Evolutionary conservation across 768 basidiomycete genomes (phyloP).

Genomic region (Hortiboletus campestris): DNA sequence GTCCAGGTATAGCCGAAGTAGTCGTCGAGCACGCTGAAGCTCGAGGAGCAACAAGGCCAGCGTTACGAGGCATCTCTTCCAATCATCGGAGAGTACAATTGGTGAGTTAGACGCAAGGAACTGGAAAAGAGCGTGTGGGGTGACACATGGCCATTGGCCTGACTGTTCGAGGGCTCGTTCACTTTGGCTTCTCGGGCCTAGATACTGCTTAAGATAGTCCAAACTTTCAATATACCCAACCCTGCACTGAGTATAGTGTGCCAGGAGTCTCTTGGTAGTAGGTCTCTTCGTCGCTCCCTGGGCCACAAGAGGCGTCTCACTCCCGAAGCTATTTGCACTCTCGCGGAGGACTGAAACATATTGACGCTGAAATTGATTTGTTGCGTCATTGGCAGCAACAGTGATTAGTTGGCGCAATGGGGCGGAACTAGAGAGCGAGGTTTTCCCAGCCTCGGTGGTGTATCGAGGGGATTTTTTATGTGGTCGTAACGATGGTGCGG

Average conservation of each 20-base stretch:
- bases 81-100: slow-evolving; percentile 18
- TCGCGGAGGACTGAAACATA: slow-evolving; percentile 9
- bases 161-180: slow-evolving; percentile 20
- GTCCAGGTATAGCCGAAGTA: slow-evolving; percentile 26
- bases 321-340: slow-evolving; percentile 12
- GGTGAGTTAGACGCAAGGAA: slow-evolving; percentile 28
- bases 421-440: neutral
- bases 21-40: slow-evolving; percentile 39
- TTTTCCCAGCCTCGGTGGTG: neutral
- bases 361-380: slow-evolving; percentile 12
- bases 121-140: slow-evolving; percentile 29
- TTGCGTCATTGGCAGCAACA: neutral
- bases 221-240: neutral
- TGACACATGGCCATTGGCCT: slow-evolving; percentile 41
- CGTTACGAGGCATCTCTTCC: slow-evolving; percentile 31
- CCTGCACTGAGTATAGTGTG: slow-evolving; percentile 9
- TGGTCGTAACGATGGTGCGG: neutral
- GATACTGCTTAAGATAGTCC: neutral
- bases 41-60: slow-evolving; percentile 31
- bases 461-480: neutral
- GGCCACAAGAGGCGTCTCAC: neutral
- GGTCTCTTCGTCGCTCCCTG: neutral
- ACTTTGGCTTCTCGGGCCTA: slow-evolving; percentile 13
- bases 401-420: slow-evolving; percentile 9
- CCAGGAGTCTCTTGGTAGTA: neutral